A percentile compares a stretch with the other conserved stretches of the same genome.
phyloP scores from a whole-genome alignment of 1,139 yeast species.

The Yamadazyma aaseri region DNA sequence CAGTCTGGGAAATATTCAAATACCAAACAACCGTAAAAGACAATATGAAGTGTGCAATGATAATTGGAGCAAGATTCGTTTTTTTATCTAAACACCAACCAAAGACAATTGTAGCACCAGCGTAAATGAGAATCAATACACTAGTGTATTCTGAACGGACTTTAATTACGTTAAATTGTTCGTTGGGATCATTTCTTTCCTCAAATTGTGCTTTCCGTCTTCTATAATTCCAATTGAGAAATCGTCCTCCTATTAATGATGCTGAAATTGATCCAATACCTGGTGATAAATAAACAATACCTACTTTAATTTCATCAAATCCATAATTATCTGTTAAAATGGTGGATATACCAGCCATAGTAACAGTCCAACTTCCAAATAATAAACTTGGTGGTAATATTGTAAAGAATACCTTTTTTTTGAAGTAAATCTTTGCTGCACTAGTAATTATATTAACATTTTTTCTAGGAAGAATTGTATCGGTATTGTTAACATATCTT shows the following conservation, averaged over 20 bases:
- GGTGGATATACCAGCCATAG: conserved; percentile 63
- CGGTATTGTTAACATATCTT: conserved; percentile 18
- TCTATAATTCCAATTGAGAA: conserved; percentile 46
- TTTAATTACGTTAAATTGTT: conserved; percentile 22
- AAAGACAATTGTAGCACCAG: conserved; percentile 38
- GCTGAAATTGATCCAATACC: conserved; percentile 61
- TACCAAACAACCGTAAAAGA: conserved; percentile 31
- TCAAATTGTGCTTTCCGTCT: conserved; percentile 26
- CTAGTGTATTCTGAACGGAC: conserved; percentile 29
- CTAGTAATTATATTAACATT: conserved; percentile 37
- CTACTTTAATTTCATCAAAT: conserved; percentile 53
- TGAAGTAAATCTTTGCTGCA: conserved; percentile 41
- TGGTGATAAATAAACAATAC: conserved; percentile 60
- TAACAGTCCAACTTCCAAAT: conserved; percentile 69
- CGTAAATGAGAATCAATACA: conserved; percentile 34
- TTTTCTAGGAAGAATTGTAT: conserved; percentile 19
- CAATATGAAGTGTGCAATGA: conserved; percentile 53
- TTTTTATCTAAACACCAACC: conserved; percentile 68
- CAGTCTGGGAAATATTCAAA: conserved; percentile 25
- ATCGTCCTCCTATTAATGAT: conserved; percentile 45
- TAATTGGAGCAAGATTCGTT: conserved; percentile 52
- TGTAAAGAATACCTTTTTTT: conserved; percentile 26
- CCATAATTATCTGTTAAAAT: conserved; percentile 47
- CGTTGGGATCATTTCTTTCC: conserved; percentile 19
- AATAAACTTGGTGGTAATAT: conserved; percentile 57